Evolutionary conservation across 495 filamentous ascomycete genomes (phyloP).

Genomic region (Pyrenopolyporus hunteri): DNA sequence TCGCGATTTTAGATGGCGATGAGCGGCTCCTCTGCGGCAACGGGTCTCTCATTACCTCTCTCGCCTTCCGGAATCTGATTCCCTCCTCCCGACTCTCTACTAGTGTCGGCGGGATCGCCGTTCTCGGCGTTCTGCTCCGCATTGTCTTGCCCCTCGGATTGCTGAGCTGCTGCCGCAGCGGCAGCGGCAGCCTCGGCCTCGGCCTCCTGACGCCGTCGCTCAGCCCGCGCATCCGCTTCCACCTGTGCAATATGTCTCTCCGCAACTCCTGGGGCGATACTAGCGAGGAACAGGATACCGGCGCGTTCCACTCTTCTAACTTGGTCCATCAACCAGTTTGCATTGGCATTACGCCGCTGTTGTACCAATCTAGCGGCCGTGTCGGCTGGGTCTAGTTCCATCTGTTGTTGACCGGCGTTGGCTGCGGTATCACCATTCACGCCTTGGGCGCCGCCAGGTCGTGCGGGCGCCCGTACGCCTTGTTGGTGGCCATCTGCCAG

Average conservation of each 20-base stretch:
- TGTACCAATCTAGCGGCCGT: constrained; percentile 61
- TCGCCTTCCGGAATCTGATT: constrained; percentile 1
- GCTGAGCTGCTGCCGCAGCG: constrained; percentile 20
- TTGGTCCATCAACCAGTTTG: constrained; percentile 60
- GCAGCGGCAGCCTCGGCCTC: constrained; percentile 51
- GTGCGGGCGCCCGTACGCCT: constrained; percentile 36
- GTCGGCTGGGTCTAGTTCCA: constrained; percentile 56
- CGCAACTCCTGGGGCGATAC: constrained; percentile 82
- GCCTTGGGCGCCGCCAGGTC: constrained; percentile 19
- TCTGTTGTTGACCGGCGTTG: constrained; percentile 11
- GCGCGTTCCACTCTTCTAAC: constrained; percentile 73
- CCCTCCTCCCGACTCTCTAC: not conserved
- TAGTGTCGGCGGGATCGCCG: not conserved
- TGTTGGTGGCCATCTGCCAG: constrained; percentile 44
- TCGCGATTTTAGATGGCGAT: constrained; percentile 3
- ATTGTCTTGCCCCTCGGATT: constrained; percentile 5
- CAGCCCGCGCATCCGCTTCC: constrained; percentile 65
- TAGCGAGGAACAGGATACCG: constrained; percentile 81
- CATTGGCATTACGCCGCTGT: constrained; percentile 54
- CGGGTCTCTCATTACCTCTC: constrained; percentile 4
- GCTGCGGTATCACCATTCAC: constrained; percentile 25
- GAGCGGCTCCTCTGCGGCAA: constrained; percentile 12
- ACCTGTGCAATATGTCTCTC: constrained; percentile 79
- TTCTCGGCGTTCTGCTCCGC: constrained; percentile 9
- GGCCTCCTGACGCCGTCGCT: constrained; percentile 55